Base-by-base conservation (phyloP, 2,329 filamentous ascomycete genomes). In the Didymella segeticola region DNA sequence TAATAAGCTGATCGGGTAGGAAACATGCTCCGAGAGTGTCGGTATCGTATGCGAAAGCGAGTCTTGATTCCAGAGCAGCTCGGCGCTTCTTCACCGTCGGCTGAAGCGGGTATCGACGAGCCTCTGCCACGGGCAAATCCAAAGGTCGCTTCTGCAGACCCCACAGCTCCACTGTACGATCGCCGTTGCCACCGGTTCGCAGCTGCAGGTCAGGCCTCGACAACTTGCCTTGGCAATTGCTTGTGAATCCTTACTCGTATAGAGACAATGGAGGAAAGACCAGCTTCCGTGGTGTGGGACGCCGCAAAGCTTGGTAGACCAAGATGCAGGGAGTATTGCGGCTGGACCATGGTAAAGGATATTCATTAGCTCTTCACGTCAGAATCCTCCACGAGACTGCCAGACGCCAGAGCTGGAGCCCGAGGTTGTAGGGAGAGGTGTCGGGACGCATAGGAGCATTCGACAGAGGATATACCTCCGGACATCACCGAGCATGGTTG, bases 81-180 rank as follows among this genome's bases (percentile, higher is more conserved):
- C 27, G 23, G 39, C 34, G 38, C 20, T 29, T 43, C 31, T 39
- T 43, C 26, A 12, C 20, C 26, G 10, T 43, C 23, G 39, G 43
- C 10, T 33, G 22, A 20, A 17, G 27, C 43, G 43, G 43, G 11
- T 43, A 19, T 20, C 20, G 30, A 39, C 27, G 33, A 48, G 26
- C 34, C 33, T 39, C 27, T 33, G 22, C 29, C 25, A 38, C 17
- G n/a, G 10, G 34, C 43, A 45, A 22, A 34, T 9, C 20, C 31
- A 15, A 22, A 31, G 19, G 31, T 48, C 43, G 38, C 51, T 25
- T 27, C 33, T 48, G 43, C 45, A 45, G 45, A 36, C 45, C 46
- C 45, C 51, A 54, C 45, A 20, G 20, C 38, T 48, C 45, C 51
- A 49, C 45, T 38, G 23, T 14, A 45, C n/a, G 45, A 54, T 54